Percentiles rank a stretch among this genome's conserved stretches.
Conservation (phyloP, 2,329 filamentous ascomycete genomes). For the Monosporascus ibericus region DNA sequence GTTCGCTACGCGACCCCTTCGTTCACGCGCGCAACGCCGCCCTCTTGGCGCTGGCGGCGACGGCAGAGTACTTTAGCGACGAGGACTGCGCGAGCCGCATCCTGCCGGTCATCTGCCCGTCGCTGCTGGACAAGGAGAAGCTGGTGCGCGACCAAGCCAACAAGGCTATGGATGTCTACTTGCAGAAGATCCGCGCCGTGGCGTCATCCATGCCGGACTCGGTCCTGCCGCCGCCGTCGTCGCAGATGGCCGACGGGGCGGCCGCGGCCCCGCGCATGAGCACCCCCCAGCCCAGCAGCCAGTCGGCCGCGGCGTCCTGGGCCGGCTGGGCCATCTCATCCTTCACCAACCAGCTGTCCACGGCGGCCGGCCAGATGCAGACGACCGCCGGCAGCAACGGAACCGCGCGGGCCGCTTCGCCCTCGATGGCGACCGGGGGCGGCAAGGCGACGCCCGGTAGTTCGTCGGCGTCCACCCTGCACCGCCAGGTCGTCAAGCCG, state of each 20-base stretch:
- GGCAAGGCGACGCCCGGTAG: conserved; percentile 31
- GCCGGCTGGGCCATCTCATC: conserved; percentile 97
- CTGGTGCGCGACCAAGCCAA: conserved; percentile 85
- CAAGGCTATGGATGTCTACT: conserved; percentile 82
- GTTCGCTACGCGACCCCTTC: conserved; percentile 87
- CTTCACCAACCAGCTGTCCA: conserved; percentile 88
- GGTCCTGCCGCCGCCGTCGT: conserved; percentile 58
- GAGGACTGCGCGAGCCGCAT: conserved; percentile 84
- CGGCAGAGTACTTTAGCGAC: conserved; percentile 77
- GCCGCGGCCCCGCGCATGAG: conserved; percentile 61
- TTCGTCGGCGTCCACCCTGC: conserved; percentile 52
- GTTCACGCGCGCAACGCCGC: conserved; percentile 89
- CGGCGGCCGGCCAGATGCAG: conserved; percentile 82
- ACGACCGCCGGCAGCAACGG: conserved; percentile 38
- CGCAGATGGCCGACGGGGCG: conserved; percentile 41
- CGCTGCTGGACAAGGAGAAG: conserved; percentile 91
- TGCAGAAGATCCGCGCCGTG: conserved; percentile 74
- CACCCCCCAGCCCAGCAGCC: conserved; percentile 56
- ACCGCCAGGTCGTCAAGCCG: conserved; percentile 53
- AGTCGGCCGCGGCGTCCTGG: conserved; percentile 57
- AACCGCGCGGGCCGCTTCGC: conserved; percentile 30
- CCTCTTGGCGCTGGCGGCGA: conserved; percentile 78
- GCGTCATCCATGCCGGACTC: conserved; percentile 74
- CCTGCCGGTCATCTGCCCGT: conserved; percentile 76
- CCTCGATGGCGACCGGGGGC: conserved; percentile 28